Conservation (phyloP, 2,329 filamentous ascomycete species). For the Penicillium sclerotigenum region DNA sequence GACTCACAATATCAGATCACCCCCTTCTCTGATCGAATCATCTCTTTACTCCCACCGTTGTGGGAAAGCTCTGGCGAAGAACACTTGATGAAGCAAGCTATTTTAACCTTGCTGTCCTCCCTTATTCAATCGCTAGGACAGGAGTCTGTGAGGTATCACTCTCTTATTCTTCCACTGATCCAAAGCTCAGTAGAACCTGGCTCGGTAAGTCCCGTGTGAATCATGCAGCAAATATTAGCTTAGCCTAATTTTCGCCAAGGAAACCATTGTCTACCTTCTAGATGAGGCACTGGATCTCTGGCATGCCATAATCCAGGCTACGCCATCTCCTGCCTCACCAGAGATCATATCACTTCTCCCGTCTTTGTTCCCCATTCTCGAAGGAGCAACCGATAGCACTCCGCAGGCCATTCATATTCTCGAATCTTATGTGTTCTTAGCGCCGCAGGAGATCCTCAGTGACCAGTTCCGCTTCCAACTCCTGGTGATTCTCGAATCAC, state of each 20-base stretch:
- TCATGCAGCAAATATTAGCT: background rate
- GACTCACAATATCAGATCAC: conserved; percentile 47
- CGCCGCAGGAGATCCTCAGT: conserved; percentile 47
- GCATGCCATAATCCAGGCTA: conserved; percentile 69
- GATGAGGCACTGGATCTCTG: conserved; percentile 92
- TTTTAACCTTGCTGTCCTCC: conserved; percentile 78
- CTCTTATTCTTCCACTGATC: conserved; percentile 77
- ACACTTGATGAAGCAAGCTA: conserved; percentile 89
- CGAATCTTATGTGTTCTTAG: conserved; percentile 68
- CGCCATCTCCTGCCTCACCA: conserved; percentile 56
- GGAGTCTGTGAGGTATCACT: conserved; percentile 73
- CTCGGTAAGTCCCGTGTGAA: conserved; percentile 52
- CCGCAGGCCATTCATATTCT: conserved; percentile 61
- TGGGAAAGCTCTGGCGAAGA: conserved; percentile 86
- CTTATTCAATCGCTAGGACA: conserved; percentile 82
- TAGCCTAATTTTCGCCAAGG: conserved; percentile 30
- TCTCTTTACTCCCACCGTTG: conserved; percentile 72
- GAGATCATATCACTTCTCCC: conserved; percentile 63
- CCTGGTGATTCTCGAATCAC: conserved; percentile 39
- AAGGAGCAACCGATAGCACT: conserved; percentile 63
- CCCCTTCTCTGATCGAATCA: conserved; percentile 72
- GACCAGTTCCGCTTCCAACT: conserved; percentile 39
- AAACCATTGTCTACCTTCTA: conserved; percentile 73
- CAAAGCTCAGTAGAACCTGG: conserved; percentile 72
- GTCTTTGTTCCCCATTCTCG: conserved; percentile 63